A percentile compares a stretch with the other conserved stretches of the same genome.
phyloP scores from a whole-genome alignment of 2,329 filamentous ascomycete genomes.

The Annulohypoxylon truncatum region DNA sequence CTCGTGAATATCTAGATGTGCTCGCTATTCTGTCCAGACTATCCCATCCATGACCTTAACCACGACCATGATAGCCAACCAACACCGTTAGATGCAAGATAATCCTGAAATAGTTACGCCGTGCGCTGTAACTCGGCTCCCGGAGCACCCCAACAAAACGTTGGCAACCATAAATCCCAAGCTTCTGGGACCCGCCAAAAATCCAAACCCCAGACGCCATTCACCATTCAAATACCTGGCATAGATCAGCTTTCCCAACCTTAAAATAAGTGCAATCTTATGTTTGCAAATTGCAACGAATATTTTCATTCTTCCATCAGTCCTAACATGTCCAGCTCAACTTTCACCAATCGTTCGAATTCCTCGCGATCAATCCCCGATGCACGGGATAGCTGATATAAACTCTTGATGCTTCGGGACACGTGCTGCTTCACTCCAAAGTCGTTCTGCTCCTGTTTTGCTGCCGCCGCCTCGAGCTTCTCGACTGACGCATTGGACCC shows the following conservation, averaged over 20 bases:
- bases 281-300: neutral
- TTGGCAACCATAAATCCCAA: slow-evolving; percentile 7
- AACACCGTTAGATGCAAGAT: slow-evolving; percentile 30
- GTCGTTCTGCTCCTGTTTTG: slow-evolving; percentile 71
- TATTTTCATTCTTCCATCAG: slow-evolving; percentile 69
- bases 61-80: slow-evolving; percentile 2
- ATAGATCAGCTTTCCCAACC: slow-evolving; percentile 23
- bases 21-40: slow-evolving; percentile 15
- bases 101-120: slow-evolving; percentile 24
- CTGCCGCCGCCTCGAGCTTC: slow-evolving; percentile 67
- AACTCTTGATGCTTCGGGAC: slow-evolving; percentile 78
- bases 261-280: slow-evolving; percentile 3
- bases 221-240: slow-evolving; percentile 25
- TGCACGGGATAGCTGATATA: slow-evolving; percentile 76
- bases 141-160: slow-evolving; percentile 35
- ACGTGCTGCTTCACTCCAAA: slow-evolving; percentile 84
- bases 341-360: slow-evolving; percentile 77
- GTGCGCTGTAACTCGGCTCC: slow-evolving; percentile 8
- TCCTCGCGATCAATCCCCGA: slow-evolving; percentile 80
- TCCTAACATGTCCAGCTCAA: slow-evolving; percentile 76
- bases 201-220: slow-evolving; percentile 22
- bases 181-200: slow-evolving; percentile 32
- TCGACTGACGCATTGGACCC: slow-evolving; percentile 71
- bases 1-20: slow-evolving; percentile 1
- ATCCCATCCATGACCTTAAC: neutral